Evolutionary conservation across 1,284 basidiomycete genomes (phyloP), one percentile per base, ranked within the genome.

Genomic region (Ustilago xerochloae): DNA sequence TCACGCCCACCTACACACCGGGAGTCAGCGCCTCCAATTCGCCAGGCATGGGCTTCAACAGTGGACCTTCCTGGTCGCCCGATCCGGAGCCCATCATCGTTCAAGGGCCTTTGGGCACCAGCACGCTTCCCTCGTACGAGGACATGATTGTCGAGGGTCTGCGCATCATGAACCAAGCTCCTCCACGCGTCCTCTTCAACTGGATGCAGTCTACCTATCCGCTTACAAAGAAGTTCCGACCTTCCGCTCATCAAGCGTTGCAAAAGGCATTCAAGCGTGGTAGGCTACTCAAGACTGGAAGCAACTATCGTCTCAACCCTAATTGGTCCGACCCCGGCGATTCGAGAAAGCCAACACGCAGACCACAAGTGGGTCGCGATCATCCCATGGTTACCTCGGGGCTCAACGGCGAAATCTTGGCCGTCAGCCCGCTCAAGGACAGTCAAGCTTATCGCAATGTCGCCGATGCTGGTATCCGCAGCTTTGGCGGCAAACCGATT

Each of bases 261-360:
- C 79, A 82, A 47, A 83, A 82, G 53, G 81, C 82, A 16, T 76
- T 75, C 43, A 82, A 82, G 54, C 77, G 81, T 12, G 81, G 80
- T n/a, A 67, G 81, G 22, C 63, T 83, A 47, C 72, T 79, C 41
- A 83, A 81, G 62, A 69, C 66, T 2, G 82, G 82, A 45, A 77
- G 73, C 57, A 58, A 81, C 30, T 83, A 83, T 50, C 71, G 76
- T 39, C 62, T 83, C 65, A 83, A 82, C 52, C 78, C 77, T 13
- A 54, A 74, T 28, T 81, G 76, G 73, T 76, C 70, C 24, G 79
- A 78, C 15, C 77, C 72, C 35, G 76, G 63, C 50, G 72, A 69
- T 16, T 74, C 68, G 18, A 61, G 77, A 7, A 78, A 75, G 65
- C 78, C 78, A 3, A 78, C 76, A 16, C 64, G 74, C 35, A 62